Evolutionary conservation across 208 protist genomes (phyloP), one percentile per base, ranked within the genome.

Genomic region (Novymonas esmeraldas): DNA sequence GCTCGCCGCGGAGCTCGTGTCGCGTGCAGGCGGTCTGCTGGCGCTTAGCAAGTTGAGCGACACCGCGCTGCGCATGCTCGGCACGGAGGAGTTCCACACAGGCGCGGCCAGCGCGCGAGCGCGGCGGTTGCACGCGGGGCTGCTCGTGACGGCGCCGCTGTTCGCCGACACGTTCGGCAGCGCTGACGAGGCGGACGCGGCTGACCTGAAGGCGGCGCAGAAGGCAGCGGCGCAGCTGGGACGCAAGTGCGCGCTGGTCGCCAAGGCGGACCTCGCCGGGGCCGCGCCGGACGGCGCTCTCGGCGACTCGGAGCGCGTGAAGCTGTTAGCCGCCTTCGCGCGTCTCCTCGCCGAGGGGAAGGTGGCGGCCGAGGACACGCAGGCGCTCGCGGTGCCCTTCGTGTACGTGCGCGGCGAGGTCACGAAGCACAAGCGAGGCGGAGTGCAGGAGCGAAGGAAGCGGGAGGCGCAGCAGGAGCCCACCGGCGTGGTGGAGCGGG

Each of bases 361-460:
- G 70, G 90, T 95, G 16, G 76, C 64, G 28, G 77, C 58, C 1
- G 65, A 76, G 20, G 90, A 95, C 58, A 89, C 81, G 48, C 87
- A 91, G 76, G 90, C 90, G 38, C 84, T 95, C 29, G 66, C 90
- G 9, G 86, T 86, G 16, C 90, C 90, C 5, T 79, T 89, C 33
- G 79, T 92, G 18, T 82, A 77, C 48, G 70, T 78, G 42, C 82
- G 83, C 22, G 78, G 73, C 2, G 82, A 89, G 51, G 73, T 69
- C 26, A 48, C 22, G 20, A 80, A 82, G 68, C 71, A 81, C 36
- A 84, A 78, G 69, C 87, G 90, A 6, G 85, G 87, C 24, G 90
- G 90, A 3, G 33, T 79, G 33, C 77, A 82, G 73, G 79, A 83
- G 42, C 73, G 76, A 29, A 80, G 82, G 71, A 80, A 85, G 62